Conservation (phyloP, 306 rosid species). For the Chamaecrista fasciculata region DNA sequence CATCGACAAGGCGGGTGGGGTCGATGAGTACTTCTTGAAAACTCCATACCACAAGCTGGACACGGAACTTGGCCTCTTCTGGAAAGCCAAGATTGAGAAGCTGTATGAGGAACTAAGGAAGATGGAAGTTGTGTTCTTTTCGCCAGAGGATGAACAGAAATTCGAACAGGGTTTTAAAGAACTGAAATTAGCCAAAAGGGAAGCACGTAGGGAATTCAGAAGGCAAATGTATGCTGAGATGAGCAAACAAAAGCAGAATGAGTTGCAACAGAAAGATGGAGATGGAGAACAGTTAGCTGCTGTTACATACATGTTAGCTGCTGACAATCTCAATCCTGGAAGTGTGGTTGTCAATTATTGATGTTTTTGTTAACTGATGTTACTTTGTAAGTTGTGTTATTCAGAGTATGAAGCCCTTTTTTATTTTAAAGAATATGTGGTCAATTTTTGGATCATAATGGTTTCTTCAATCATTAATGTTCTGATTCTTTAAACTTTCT, state of each 20-base stretch:
- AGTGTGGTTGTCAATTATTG: slow-evolving; percentile 35
- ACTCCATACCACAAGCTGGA: slow-evolving; percentile 94
- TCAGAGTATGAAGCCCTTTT: not conserved
- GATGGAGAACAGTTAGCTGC: slow-evolving; percentile 46
- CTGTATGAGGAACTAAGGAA: slow-evolving; percentile 69
- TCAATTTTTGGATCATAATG: slow-evolving; percentile 14
- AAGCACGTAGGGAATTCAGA: slow-evolving; percentile 57
- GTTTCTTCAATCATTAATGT: slow-evolving; percentile 13
- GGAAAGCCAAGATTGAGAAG: slow-evolving; percentile 91
- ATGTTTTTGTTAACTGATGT: slow-evolving; percentile 7
- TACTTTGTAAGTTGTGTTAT: slow-evolving; percentile 12
- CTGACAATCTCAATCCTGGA: slow-evolving; percentile 38
- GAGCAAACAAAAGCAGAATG: slow-evolving; percentile 43
- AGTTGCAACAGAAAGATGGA: slow-evolving; percentile 28
- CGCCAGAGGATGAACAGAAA: slow-evolving; percentile 68
- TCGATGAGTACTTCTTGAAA: slow-evolving; percentile 87
- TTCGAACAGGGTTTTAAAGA: slow-evolving; percentile 65
- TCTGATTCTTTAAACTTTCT: not conserved
- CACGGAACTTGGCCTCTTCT: slow-evolving; percentile 79
- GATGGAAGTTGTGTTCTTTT: slow-evolving; percentile 64
- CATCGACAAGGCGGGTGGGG: slow-evolving; percentile 94
- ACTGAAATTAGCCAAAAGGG: slow-evolving; percentile 60
- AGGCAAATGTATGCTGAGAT: slow-evolving; percentile 46
- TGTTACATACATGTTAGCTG: slow-evolving; percentile 36
- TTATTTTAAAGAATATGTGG: too few species aligned